phyloP scores from a whole-genome alignment of 768 basidiomycete species.

The Neoboletus subvelutipes region DNA sequence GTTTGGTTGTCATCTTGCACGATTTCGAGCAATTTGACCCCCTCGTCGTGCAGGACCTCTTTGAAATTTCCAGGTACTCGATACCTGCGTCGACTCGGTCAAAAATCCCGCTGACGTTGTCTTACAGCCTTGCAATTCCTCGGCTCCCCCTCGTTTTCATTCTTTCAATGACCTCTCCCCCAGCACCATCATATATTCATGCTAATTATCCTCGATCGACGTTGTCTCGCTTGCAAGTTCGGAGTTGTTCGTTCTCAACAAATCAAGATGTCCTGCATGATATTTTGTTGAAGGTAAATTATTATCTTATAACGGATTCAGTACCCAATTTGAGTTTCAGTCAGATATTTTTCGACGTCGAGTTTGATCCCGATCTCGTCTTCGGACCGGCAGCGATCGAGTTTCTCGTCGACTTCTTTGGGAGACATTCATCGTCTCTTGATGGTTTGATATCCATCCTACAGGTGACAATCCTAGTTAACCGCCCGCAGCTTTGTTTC shows the following conservation, averaged over 20 bases:
- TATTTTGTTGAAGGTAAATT: constrained; percentile 51
- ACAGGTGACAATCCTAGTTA: constrained; percentile 45
- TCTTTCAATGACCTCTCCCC: constrained; percentile 57
- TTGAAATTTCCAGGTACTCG: constrained; percentile 67
- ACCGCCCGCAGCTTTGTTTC: neutral
- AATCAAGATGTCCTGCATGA: constrained; percentile 50
- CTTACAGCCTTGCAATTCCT: constrained; percentile 48
- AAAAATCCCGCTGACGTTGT: neutral
- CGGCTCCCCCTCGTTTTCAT: constrained; percentile 65
- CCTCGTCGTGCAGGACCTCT: constrained; percentile 61
- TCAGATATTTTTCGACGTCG: constrained; percentile 63
- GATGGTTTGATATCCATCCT: constrained; percentile 58
- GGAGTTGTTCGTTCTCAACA: constrained; percentile 49
- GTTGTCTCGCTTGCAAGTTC: constrained; percentile 55
- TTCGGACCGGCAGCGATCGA: constrained; percentile 59
- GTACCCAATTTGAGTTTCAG: neutral
- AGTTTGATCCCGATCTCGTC: constrained; percentile 59
- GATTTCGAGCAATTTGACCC: constrained; percentile 75
- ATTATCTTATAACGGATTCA: neutral
- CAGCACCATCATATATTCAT: constrained; percentile 56
- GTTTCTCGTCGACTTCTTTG: constrained; percentile 56
- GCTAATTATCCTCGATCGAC: constrained; percentile 58
- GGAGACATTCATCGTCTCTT: constrained; percentile 54
- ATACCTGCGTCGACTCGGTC: neutral
- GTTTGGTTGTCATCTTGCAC: constrained; percentile 62